Base-by-base conservation (phyloP, 163 green algal species). In the Chlorella variabilis region DNA sequence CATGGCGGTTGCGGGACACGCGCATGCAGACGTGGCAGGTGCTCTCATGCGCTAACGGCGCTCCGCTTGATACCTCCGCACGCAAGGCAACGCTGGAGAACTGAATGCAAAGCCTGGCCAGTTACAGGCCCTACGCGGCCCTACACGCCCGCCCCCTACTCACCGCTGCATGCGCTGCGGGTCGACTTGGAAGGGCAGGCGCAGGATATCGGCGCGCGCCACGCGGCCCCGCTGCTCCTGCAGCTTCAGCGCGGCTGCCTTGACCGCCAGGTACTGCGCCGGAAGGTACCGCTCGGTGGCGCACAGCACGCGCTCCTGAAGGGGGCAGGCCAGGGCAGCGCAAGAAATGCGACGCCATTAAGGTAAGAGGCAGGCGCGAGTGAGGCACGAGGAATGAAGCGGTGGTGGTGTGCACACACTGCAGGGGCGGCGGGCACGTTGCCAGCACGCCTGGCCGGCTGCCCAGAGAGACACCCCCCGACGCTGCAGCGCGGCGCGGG, bases 211-310 rank as follows among this genome's bases (percentile, higher is more conserved):
- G 3, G 87, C 86, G 48, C 88, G 71, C 77, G 87, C 71, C 54
- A 86, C 76, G 29, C 75, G 75, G 51, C 92, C 88, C 48, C 87
- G 31, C 45, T 45, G 39, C 48, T 71, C 74, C 61, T 84, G 71
- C 56, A 75, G 51, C 38, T 69, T 77, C 87, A 98, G 88, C 75
- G 96, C 78, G 31, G 88, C 85, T 75, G 96, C 91, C 85, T 98
- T 98, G 15, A 98, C 88, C 38, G 87, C 87, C 49, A 98, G 86
- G 87, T 97, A 98, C 61, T 98, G 95, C 31, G 88, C 86, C 1
- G 93, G 95, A 51, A 97, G 86, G 77, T 97, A 86, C 15, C 95
- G 85, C 27, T 85, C 66, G 7, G 73, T 58, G 0, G 87, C 86
- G 74, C 95, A 98, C 62, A 98, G 81, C 77, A 93, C 85, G 27